A percentile compares a stretch with the other conserved stretches of the same genome.
Evolutionary conservation across 148 eudicot genomes (phyloP).

Genomic region (Rheum nobile): DNA sequence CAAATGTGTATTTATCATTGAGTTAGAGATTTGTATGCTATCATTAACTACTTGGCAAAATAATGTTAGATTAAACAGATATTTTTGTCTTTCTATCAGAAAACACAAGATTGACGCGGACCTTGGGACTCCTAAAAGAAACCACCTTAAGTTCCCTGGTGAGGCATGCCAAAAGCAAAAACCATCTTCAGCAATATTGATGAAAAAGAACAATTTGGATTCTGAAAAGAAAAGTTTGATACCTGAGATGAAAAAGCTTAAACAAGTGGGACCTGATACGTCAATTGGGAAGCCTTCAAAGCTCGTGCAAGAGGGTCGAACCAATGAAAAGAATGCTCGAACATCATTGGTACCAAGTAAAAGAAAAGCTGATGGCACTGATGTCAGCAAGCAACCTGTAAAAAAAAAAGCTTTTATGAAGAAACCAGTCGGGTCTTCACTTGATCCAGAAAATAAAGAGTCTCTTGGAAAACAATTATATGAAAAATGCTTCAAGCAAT

Average conservation of each 20-base stretch:
- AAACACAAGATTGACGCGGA: slow-evolving; percentile 57
- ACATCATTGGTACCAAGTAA: slow-evolving; percentile 10
- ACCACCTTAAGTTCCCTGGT: slow-evolving; percentile 62
- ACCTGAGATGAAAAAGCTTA: slow-evolving; percentile 18
- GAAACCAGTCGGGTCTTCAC: slow-evolving; percentile 15
- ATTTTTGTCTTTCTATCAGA: slow-evolving; percentile 30
- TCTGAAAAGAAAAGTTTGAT: slow-evolving; percentile 12
- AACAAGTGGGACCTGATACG: slow-evolving; percentile 26
- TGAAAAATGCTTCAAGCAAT: slow-evolving; percentile 8
- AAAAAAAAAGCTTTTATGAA: slow-evolving; percentile 17
- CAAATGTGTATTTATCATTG: background rate
- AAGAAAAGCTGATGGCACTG: slow-evolving; percentile 24
- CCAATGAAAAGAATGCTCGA: slow-evolving; percentile 19
- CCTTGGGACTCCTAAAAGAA: slow-evolving; percentile 52
- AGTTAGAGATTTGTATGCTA: background rate
- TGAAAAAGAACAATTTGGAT: background rate
- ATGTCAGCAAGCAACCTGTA: slow-evolving; percentile 14
- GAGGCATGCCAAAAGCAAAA: slow-evolving; percentile 23
- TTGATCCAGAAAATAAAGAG: slow-evolving; percentile 11
- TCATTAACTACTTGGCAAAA: background rate
- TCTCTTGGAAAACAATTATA: slow-evolving; percentile 30
- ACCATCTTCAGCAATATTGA: slow-evolving; percentile 15
- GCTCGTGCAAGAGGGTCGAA: slow-evolving; percentile 19
- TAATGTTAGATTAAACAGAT: background rate
- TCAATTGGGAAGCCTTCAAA: slow-evolving; percentile 14